Percentiles rank a stretch among this genome's conserved stretches.
phyloP scores from a whole-genome alignment of 495 filamentous ascomycete genomes.

The Talaromyces trachyspermus region DNA sequence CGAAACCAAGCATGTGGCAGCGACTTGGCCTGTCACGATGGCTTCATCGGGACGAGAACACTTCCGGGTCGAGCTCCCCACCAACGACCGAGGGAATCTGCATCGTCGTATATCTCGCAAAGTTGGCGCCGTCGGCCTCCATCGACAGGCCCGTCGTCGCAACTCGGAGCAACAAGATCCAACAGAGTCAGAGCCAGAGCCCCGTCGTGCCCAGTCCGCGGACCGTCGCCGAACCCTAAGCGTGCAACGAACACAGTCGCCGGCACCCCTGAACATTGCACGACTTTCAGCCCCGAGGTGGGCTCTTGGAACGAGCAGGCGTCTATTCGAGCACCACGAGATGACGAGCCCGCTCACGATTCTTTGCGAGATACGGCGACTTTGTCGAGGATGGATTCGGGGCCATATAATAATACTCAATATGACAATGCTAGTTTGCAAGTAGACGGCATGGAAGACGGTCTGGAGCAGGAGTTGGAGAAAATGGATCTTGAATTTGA shows the following conservation, averaged over 20 bases:
- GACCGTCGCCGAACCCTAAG: conserved; percentile 54
- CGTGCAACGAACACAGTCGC: conserved; percentile 35
- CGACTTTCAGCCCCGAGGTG: conserved; percentile 43
- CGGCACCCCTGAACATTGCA: conserved; percentile 29
- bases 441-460: conserved; percentile 23
- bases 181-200: conserved; percentile 57
- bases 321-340: background rate
- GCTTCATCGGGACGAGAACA: conserved; percentile 38
- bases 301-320: conserved; percentile 32
- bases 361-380: conserved; percentile 4
- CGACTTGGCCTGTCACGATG: conserved; percentile 37
- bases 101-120: conserved; percentile 55
- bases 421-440: conserved; percentile 3
- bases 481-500: conserved; percentile 93
- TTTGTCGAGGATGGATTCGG: conserved; percentile 3
- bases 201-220: conserved; percentile 67
- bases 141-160: conserved; percentile 65
- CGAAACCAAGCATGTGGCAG: conserved; percentile 48
- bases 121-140: conserved; percentile 66
- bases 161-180: conserved; percentile 70
- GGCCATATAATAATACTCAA: background rate
- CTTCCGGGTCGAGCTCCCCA: conserved; percentile 14
- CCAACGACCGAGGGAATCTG: conserved; percentile 25
- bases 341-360: background rate
- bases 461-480: conserved; percentile 77